Evolutionary conservation across 202 grass and related monocot genomes (phyloP).

Genomic region (Hordeum pubiflorum): DNA sequence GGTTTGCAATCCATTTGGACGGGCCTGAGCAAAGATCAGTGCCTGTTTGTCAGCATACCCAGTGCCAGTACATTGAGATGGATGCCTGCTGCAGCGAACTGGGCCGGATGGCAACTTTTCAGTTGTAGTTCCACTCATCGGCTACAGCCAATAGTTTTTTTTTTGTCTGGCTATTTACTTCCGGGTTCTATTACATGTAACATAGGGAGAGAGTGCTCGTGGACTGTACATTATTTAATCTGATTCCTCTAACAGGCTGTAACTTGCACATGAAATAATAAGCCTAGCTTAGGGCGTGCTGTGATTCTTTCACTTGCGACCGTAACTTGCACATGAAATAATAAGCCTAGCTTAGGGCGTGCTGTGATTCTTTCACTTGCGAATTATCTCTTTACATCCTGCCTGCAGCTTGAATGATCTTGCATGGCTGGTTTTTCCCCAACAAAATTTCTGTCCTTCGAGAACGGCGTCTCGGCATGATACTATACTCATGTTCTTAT

Average conservation of each 20-base stretch:
- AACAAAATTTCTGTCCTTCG: background rate
- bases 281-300: conserved; percentile 14
- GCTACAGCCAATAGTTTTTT: background rate
- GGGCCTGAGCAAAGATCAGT: background rate
- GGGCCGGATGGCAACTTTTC: conserved; percentile 10
- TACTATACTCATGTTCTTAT: background rate
- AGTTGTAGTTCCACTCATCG: background rate
- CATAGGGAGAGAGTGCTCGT: conserved; percentile 23
- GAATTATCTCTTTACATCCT: background rate
- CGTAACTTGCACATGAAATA: conserved; percentile 18
- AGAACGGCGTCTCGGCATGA: background rate
- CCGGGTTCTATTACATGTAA: conserved; percentile 16
- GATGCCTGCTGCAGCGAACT: conserved; percentile 9
- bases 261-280: conserved; percentile 15
- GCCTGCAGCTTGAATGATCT: background rate
- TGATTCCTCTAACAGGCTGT: conserved; percentile 36
- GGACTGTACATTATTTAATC: conserved; percentile 34
- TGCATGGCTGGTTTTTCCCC: background rate
- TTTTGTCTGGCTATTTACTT: conserved; percentile 6
- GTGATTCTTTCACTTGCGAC: conserved; percentile 10
- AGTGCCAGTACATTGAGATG: background rate
- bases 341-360: conserved; percentile 15
- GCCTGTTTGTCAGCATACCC: background rate
- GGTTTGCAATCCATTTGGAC: background rate
- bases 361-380: conserved; percentile 14